Conservation (phyloP, 2,329 filamentous ascomycete genomes). For the Calonectria pauciramosa region DNA sequence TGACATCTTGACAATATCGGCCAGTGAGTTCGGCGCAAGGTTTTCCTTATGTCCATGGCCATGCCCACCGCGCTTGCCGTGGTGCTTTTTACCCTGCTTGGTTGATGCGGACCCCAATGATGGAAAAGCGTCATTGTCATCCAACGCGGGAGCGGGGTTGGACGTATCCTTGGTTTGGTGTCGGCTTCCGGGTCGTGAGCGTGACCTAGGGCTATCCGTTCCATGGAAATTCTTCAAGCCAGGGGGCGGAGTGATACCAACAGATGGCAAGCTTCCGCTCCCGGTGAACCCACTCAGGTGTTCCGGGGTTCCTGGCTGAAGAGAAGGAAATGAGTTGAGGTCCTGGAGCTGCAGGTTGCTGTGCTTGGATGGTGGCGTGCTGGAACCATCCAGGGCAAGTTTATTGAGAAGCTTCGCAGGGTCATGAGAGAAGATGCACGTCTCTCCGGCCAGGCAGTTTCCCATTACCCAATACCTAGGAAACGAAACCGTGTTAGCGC, state of each 20-base stretch:
- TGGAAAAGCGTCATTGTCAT: conserved; percentile 96
- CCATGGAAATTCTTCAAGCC: conserved; percentile 76
- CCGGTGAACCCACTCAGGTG: conserved; percentile 67
- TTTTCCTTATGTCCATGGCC: conserved; percentile 79
- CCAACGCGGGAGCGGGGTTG: conserved; percentile 81
- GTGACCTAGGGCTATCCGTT: conserved; percentile 75
- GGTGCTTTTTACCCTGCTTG: conserved; percentile 90
- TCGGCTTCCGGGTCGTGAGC: conserved; percentile 88
- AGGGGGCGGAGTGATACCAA: conserved; percentile 75
- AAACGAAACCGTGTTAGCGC: conserved; percentile 25
- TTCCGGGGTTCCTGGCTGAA: conserved; percentile 73
- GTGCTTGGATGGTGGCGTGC: conserved; percentile 74
- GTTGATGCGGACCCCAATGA: conserved; percentile 82
- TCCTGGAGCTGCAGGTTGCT: conserved; percentile 85
- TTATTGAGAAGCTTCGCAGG: conserved; percentile 88
- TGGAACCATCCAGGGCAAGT: conserved; percentile 78
- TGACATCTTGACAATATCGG: conserved; percentile 95
- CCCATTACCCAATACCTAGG: conserved; percentile 94
- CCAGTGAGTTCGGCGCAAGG: conserved; percentile 80
- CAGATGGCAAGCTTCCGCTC: conserved; percentile 64
- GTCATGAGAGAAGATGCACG: conserved; percentile 97
- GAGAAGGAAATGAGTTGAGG: conserved; percentile 85
- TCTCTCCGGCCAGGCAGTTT: conserved; percentile 92
- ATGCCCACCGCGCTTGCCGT: conserved; percentile 90
- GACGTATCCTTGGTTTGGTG: conserved; percentile 73